Evolutionary conservation across 768 basidiomycete species (phyloP).

Genomic region (Terana coerulea): DNA sequence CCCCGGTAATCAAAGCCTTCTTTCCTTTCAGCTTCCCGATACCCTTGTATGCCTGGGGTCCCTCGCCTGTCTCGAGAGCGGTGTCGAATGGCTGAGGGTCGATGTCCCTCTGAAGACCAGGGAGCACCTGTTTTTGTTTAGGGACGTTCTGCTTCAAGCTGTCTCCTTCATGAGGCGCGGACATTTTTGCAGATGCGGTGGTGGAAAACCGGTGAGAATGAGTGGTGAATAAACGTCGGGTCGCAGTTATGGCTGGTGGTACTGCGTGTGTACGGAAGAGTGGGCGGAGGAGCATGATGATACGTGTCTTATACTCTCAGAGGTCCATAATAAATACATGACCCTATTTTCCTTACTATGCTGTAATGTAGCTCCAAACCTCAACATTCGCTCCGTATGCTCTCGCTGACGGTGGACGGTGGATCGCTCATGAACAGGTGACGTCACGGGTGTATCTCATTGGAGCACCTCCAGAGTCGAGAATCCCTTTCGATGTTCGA

Average conservation of each 20-base stretch:
- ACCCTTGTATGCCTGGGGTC: conserved; percentile 46
- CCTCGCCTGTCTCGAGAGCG: conserved; percentile 47
- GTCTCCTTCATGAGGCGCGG: conserved; percentile 15
- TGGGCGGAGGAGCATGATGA: conserved; percentile 3
- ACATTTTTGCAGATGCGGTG: background rate
- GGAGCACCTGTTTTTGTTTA: conserved; percentile 42
- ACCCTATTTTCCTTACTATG: too few relatives aligned
- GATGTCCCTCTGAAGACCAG: conserved; percentile 48
- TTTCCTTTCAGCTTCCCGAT: conserved; percentile 36
- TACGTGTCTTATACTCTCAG: background rate
- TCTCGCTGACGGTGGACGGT: too few relatives aligned
- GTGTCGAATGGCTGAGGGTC: conserved; percentile 37
- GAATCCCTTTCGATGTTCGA: too few relatives aligned
- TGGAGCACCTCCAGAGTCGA: too few relatives aligned
- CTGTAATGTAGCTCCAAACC: too few relatives aligned
- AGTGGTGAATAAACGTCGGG: background rate
- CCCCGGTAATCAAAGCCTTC: conserved; percentile 23
- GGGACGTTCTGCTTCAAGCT: conserved; percentile 24
- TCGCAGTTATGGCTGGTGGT: background rate
- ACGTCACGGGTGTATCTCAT: too few relatives aligned
- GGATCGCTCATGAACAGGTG: too few relatives aligned
- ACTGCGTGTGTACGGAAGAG: background rate
- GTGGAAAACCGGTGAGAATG: background rate
- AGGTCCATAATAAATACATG: background rate
- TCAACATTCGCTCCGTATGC: too few relatives aligned